These are phyloP conservation scores for Verbascum thapsus DNA, from an alignment of 257 asterid genomes.

Conservation along the genomic window DNA sequence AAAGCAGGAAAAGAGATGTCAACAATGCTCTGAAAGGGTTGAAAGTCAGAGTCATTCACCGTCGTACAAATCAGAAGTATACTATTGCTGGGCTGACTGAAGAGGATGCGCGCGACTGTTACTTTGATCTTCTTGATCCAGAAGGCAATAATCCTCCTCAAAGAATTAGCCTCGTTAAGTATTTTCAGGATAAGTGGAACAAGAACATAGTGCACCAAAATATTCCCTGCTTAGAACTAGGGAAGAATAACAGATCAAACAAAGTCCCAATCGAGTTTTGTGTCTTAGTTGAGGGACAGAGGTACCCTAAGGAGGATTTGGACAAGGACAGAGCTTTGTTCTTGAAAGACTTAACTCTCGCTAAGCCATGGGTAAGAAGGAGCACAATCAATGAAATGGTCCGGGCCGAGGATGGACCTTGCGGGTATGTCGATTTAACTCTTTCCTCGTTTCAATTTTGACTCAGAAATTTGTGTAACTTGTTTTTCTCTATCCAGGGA, in stretches of 20 bases:
- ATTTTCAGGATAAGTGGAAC: slow-evolving; percentile 56
- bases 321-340: slow-evolving; percentile 32
- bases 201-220: slow-evolving; percentile 35
- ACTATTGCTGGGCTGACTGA: slow-evolving; percentile 39
- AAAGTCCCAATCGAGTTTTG: slow-evolving; percentile 68
- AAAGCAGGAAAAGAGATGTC: neutral
- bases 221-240: slow-evolving; percentile 66
- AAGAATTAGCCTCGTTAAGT: slow-evolving; percentile 33
- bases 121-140: slow-evolving; percentile 40
- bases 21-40: slow-evolving; percentile 47
- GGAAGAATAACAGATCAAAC: slow-evolving; percentile 36
- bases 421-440: slow-evolving; percentile 51
- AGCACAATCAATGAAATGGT: slow-evolving; percentile 48
- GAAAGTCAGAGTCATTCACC: slow-evolving; percentile 68
- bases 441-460: neutral
- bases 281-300: slow-evolving; percentile 67
- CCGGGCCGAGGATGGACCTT: slow-evolving; percentile 60
- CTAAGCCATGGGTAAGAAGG: slow-evolving; percentile 47
- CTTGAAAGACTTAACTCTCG: slow-evolving; percentile 51
- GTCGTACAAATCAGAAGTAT: slow-evolving; percentile 53
- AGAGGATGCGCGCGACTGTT: slow-evolving; percentile 26
- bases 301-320: slow-evolving; percentile 54
- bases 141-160: slow-evolving; percentile 37
- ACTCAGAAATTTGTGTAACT: neutral
- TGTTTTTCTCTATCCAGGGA: neutral